Base-by-base conservation (phyloP, 2,329 filamentous ascomycete genomes). In the Pseudophaeomoniella oleicola region DNA sequence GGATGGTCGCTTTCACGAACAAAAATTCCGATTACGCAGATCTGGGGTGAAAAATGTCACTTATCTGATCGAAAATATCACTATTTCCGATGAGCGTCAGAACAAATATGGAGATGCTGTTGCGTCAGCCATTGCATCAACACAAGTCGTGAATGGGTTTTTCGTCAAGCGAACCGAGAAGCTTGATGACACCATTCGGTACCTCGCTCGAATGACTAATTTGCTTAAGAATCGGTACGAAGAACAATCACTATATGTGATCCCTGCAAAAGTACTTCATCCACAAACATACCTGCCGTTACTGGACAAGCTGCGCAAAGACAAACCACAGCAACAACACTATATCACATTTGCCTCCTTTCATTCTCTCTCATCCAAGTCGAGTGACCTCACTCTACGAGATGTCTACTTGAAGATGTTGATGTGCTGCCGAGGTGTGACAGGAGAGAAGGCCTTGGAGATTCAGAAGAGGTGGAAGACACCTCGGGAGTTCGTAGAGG, bases 321-420 rank as follows among this genome's bases (percentile, higher is more conserved):
- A 54, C 0, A 56, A 50, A 6, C 54, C 60, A 10, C 68, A 72
- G 50, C 64, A 75, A 49, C 66, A 80, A 75, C 65, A 32, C 81
- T 81, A 47, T 47, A 70, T 85, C 40, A 82, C 70, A 9, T 86
- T 85, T 46, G 60, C 69, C 0, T 78, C 78, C 0, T 87, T 88
- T 51, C 73, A 77, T 0, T 75, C 75, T 1, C 58, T 88, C 32
- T 75, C 75, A 1, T 82, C 78, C 5, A 90, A 90, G 54, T 83
- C 79, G 0, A 78, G 82, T 36, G 71, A 71, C 40, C 71, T 85
- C 46, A 82, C 81, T 0, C 60, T 88, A 6, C 66, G 80, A 38
- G 83, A 90, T 47, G 56, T 87, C 0, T 88, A 74, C 46, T 60
- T 90, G 16, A 87, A 87, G 56, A 88, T 90, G 81, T 67, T 90